Evolutionary conservation across 2,329 filamentous ascomycete species (phyloP), one percentile per base, ranked within the genome.

Genomic region (Daldinia sp.): DNA sequence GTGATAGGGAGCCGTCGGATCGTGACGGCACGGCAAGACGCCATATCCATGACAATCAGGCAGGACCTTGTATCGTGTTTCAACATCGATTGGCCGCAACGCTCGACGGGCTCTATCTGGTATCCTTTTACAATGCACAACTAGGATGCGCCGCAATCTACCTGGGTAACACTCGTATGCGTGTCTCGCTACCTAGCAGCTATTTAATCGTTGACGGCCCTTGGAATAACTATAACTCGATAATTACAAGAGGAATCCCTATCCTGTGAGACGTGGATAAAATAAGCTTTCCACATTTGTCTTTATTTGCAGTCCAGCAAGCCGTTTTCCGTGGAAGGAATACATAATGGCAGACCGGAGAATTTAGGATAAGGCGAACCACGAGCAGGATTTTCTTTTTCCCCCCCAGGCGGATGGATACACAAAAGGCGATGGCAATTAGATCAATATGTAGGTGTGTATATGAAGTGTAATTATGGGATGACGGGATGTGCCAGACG

Each of bases 11-110:
- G 21, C 57, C 58, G 50, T 70, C 70, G 68, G 66, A 68, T 70
- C 67, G 67, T 68, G 63, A 62, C 65, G 68, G 64, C 47, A 66
- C 69, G 69, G 68, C 61, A 72, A 65, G 64, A 68, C 68, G 62
- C 71, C 53, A 68, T 32, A 63, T 69, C 68, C 62, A 66, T 57
- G 43, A 52, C 63, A 63, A 63, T 51, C 41, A 63, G 61, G 63
- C 57, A 64, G 32, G 27, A 34, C 64, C 48, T 58, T 67, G 61
- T 62, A 50, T 67, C 61, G 64, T 64, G 53, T 59, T 59, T 61
- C 64, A 54, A 66, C 63, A 43, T 67, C 59, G 50, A 58, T 60
- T 51, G 59, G 57, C 50, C 56, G 37, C 37, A 51, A 55, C 58
- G 56, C 43, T 61, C 45, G 51, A 57, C 63, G 58, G 51, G 61